Conservation (phyloP, 2,329 filamentous ascomycete genomes). For the Fusarium penzigii region DNA sequence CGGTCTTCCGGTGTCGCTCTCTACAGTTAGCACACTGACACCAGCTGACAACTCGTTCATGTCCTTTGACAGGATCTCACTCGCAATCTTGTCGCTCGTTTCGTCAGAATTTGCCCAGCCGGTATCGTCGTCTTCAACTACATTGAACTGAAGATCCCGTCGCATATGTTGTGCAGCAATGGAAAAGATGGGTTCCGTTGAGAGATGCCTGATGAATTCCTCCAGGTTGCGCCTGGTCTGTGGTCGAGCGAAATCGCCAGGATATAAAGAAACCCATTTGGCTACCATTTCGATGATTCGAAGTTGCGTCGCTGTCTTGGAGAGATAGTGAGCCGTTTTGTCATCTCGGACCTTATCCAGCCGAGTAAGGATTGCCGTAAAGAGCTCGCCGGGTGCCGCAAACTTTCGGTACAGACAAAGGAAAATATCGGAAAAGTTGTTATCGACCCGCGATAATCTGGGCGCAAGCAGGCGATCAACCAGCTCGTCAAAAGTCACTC, state of each 20-base stretch:
- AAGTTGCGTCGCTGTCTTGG: constrained; percentile 78
- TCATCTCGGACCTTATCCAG: constrained; percentile 72
- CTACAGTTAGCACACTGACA: constrained; percentile 50
- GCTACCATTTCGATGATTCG: constrained; percentile 82
- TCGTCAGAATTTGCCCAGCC: constrained; percentile 87
- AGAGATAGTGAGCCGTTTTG: constrained; percentile 67
- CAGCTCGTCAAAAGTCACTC: constrained; percentile 66
- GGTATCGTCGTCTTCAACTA: constrained; percentile 85
- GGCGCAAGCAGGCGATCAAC: constrained; percentile 85
- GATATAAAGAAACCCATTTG: constrained; percentile 87
- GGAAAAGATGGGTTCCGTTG: constrained; percentile 77
- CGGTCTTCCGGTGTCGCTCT: constrained; percentile 46
- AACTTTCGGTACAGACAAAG: constrained; percentile 94
- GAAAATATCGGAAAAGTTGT: constrained; percentile 86
- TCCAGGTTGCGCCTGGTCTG: constrained; percentile 71
- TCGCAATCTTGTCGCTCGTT: constrained; percentile 35
- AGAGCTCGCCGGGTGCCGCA: constrained; percentile 75
- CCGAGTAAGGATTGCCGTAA: constrained; percentile 75
- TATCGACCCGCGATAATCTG: constrained; percentile 82
- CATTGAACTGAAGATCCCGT: constrained; percentile 69
- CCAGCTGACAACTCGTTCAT: constrained; percentile 42
- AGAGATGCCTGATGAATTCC: constrained; percentile 74
- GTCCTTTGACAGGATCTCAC: constrained; percentile 40
- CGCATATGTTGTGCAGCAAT: constrained; percentile 85
- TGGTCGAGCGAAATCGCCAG: constrained; percentile 86